phyloP scores from a whole-genome alignment of 2,329 filamentous ascomycete species.

The Penicillium corylophilum region DNA sequence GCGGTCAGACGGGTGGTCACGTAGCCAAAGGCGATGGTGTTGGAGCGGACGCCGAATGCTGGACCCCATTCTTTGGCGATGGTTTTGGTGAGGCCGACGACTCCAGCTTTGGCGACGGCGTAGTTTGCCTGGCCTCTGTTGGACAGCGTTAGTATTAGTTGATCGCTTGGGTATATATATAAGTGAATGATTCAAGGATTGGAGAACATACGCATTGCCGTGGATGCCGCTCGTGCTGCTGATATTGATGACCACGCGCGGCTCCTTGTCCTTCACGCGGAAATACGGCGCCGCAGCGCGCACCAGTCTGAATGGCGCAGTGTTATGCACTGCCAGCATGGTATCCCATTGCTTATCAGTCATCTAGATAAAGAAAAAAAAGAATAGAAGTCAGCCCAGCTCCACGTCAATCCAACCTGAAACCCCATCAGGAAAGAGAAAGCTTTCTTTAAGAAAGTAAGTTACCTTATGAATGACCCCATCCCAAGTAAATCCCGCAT shows the following conservation, averaged over 20 bases:
- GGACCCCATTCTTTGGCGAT: constrained; percentile 93
- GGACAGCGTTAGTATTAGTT: background rate
- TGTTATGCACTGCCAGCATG: constrained; percentile 79
- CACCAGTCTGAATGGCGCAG: constrained; percentile 80
- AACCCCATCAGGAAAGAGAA: background rate
- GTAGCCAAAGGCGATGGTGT: constrained; percentile 81
- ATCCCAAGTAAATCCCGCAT: constrained; percentile 91
- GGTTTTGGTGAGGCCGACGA: constrained; percentile 80
- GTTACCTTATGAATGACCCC: constrained; percentile 78
- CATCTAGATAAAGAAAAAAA: constrained; percentile 53
- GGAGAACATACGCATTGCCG: constrained; percentile 66
- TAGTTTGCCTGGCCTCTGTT: constrained; percentile 79
- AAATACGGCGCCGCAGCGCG: constrained; percentile 82
- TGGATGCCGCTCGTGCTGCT: constrained; percentile 77
- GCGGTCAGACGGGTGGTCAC: constrained; percentile 78
- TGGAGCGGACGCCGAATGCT: constrained; percentile 74
- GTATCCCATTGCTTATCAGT: constrained; percentile 90
- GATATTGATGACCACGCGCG: constrained; percentile 79
- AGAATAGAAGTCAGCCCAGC: background rate
- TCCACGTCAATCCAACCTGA: background rate
- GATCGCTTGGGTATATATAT: no score
- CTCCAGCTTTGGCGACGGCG: constrained; percentile 77
- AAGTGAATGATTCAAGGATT: no score
- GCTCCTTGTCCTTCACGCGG: constrained; percentile 77
- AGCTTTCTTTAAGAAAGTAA: background rate